A percentile compares a stretch with the other conserved stretches of the same genome.
Conservation (phyloP, 306 rosid genomes). For the Albizia julibrissin region DNA sequence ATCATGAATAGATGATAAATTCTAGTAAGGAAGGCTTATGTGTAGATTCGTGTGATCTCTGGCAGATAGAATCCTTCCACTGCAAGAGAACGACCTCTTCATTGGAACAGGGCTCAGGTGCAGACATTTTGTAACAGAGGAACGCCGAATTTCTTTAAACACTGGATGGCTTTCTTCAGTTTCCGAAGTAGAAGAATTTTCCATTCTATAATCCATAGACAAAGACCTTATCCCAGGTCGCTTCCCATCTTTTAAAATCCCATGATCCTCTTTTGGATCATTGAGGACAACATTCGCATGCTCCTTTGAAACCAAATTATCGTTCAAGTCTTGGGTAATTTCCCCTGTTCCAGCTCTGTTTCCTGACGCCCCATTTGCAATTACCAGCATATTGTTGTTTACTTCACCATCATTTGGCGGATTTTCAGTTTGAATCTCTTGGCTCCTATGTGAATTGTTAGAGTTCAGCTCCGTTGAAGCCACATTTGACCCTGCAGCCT, state of each 20-base stretch:
- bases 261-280: not conserved
- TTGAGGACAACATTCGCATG: not conserved
- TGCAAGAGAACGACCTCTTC: slow-evolving; percentile 14
- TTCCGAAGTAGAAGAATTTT: not conserved
- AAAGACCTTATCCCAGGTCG: slow-evolving; percentile 19
- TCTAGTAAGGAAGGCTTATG: not conserved
- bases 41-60: not conserved
- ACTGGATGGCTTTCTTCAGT: not conserved
- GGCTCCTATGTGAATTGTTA: slow-evolving; percentile 23
- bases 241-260: not conserved
- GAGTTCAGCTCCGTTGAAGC: slow-evolving; percentile 33
- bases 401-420: slow-evolving; percentile 30
- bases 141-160: not conserved
- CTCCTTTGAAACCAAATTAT: slow-evolving; percentile 38
- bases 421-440: slow-evolving; percentile 44
- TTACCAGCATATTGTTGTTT: slow-evolving; percentile 10
- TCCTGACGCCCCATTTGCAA: slow-evolving; percentile 11
- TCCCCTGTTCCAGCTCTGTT: slow-evolving; percentile 42
- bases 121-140: slow-evolving; percentile 4
- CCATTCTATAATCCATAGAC: slow-evolving; percentile 32
- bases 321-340: slow-evolving; percentile 11
- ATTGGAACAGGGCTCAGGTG: not conserved
- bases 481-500: slow-evolving; percentile 14
- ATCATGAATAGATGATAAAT: not conserved
- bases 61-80: not conserved